Conservation (phyloP, 2,329 filamentous ascomycete species). For the Sporothrix mexicana region DNA sequence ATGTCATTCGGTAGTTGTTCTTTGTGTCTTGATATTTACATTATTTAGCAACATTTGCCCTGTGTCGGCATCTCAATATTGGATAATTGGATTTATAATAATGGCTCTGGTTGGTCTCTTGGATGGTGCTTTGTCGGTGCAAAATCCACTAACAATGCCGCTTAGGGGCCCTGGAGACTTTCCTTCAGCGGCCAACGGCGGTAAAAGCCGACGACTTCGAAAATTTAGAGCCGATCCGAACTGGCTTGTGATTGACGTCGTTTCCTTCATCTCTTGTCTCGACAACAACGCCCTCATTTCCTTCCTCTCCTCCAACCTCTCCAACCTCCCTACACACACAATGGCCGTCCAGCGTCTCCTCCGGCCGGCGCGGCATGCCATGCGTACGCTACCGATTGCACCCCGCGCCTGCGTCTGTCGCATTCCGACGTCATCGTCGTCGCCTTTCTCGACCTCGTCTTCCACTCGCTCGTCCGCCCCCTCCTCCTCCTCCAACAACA, state of each 20-base stretch:
- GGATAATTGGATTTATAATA: constrained; percentile 26
- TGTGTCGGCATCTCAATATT: background rate
- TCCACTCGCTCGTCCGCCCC: background rate
- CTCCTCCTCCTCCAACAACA: constrained; percentile 21
- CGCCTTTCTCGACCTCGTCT: background rate
- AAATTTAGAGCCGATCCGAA: constrained; percentile 1
- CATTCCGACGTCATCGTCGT: constrained; percentile 15
- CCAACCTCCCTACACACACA: background rate
- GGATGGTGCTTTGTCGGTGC: too few species aligned
- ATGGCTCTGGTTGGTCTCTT: constrained; percentile 9
- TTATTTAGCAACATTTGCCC: too few species aligned
- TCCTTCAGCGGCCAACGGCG: constrained; percentile 18
- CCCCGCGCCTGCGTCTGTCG: constrained; percentile 25
- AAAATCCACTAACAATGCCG: background rate
- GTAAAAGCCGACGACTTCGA: constrained; percentile 23
- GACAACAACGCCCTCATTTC: background rate
- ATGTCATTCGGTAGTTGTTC: too few species aligned
- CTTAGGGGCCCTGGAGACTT: background rate
- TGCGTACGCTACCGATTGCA: constrained; percentile 28
- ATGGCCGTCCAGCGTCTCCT: constrained; percentile 33
- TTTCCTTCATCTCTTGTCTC: too few species aligned
- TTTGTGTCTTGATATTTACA: too few species aligned
- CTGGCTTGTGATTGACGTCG: constrained; percentile 9
- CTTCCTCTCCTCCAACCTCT: background rate
- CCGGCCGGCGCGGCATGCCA: constrained; percentile 37